Conservation (phyloP, 306 rosid genomes). For the Cucumis melo region DNA sequence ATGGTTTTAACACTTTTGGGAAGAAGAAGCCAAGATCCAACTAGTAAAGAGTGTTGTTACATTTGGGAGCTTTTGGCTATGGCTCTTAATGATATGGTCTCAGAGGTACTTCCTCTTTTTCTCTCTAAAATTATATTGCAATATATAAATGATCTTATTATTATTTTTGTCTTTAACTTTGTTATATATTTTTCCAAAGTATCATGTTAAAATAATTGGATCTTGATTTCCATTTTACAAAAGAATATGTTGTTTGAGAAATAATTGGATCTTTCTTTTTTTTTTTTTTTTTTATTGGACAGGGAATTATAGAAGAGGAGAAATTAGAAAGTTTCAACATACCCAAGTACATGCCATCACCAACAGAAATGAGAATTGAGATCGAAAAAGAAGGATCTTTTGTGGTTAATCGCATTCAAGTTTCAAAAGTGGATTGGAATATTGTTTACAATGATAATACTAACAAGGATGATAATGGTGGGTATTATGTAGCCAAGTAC, state of each 20-base stretch:
- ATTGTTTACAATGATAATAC: neutral
- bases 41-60: neutral
- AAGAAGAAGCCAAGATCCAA: slow-evolving; percentile 1
- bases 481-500: slow-evolving; percentile 9
- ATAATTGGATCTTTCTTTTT: no score
- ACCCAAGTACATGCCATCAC: slow-evolving; percentile 23
- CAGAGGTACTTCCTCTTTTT: no score
- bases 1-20: slow-evolving; percentile 30
- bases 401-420: slow-evolving; percentile 5
- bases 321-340: slow-evolving; percentile 23
- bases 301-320: slow-evolving; percentile 26
- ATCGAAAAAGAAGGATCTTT: slow-evolving; percentile 32
- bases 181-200: no score
- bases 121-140: no score
- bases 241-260: no score
- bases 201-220: no score
- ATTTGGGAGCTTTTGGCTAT: slow-evolving; percentile 11
- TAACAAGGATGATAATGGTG: neutral
- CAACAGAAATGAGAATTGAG: slow-evolving; percentile 20
- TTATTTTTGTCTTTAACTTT: no score
- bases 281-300: neutral
- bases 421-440: slow-evolving; percentile 17
- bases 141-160: no score
- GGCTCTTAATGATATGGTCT: slow-evolving; percentile 11
- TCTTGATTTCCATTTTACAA: no score